Conservation (phyloP, 257 asterid species). For the Solanum chaucha region DNA sequence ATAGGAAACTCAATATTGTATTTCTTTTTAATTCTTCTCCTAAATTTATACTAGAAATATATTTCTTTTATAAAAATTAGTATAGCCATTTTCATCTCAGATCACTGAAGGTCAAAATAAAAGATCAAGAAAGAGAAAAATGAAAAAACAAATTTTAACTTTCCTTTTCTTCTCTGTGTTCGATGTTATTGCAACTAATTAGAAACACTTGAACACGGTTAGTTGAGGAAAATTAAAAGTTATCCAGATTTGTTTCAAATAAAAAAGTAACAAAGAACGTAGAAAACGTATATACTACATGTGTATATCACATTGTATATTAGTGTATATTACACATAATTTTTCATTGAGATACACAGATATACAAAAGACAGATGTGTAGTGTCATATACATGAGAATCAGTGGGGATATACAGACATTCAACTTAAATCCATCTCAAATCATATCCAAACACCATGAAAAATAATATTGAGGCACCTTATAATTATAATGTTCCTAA, state of each 20-base stretch:
- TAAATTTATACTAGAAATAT: background rate
- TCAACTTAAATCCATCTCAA: too few species aligned
- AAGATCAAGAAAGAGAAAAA: background rate
- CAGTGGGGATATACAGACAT: background rate
- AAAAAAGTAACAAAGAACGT: background rate
- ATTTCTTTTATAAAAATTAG: background rate
- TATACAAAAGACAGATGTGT: background rate
- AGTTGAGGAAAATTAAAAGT: background rate
- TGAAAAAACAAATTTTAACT: too few species aligned
- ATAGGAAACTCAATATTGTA: background rate
- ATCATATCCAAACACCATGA: too few species aligned
- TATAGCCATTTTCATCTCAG: background rate
- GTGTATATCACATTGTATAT: background rate
- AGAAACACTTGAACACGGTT: background rate
- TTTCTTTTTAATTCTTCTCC: too few species aligned
- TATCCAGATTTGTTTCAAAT: background rate
- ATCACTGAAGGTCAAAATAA: background rate
- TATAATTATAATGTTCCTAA: too few species aligned
- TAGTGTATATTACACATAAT: background rate
- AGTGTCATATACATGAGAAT: background rate
- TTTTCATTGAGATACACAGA: background rate
- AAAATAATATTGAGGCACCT: too few species aligned
- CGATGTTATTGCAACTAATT: background rate
- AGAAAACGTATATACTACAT: background rate
- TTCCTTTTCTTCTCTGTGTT: background rate